phyloP scores from a whole-genome alignment of 768 basidiomycete genomes.

The Kwoniella pini region DNA sequence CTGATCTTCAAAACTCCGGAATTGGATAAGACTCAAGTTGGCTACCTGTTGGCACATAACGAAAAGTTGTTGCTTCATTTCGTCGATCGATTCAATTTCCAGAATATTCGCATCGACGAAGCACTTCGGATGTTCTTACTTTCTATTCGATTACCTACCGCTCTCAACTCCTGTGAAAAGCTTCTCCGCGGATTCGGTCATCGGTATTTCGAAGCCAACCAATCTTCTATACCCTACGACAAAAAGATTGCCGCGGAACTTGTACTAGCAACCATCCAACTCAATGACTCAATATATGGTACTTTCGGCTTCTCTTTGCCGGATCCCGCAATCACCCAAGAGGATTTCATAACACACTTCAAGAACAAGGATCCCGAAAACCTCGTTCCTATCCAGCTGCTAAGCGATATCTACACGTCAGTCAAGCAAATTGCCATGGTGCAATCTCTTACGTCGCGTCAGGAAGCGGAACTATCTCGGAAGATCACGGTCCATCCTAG shows the following conservation, averaged over 20 bases:
- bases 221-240: constrained; percentile 72
- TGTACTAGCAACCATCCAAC: constrained; percentile 58
- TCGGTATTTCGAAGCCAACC: constrained; percentile 89
- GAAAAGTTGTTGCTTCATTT: constrained; percentile 77
- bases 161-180: constrained; percentile 62
- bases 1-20: constrained; percentile 79
- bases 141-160: constrained; percentile 68
- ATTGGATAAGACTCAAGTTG: constrained; percentile 76
- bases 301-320: constrained; percentile 49
- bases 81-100: constrained; percentile 83
- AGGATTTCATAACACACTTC: constrained; percentile 84
- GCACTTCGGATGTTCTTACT: constrained; percentile 87
- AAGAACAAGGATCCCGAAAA: constrained; percentile 71
- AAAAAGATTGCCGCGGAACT: constrained; percentile 32
- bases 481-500: constrained; percentile 63
- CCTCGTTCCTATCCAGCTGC: constrained; percentile 70
- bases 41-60: constrained; percentile 73
- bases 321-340: constrained; percentile 60
- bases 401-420: constrained; percentile 77
- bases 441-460: constrained; percentile 61
- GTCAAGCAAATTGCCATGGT: constrained; percentile 65
- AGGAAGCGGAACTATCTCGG: constrained; percentile 51
- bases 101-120: constrained; percentile 78
- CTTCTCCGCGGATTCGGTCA: constrained; percentile 80
- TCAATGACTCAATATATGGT: constrained; percentile 80